These are phyloP conservation scores for Arthrobotrys pseudoclavata DNA, from an alignment of 2,329 filamentous ascomycete species.

Conservation along the genomic window DNA sequence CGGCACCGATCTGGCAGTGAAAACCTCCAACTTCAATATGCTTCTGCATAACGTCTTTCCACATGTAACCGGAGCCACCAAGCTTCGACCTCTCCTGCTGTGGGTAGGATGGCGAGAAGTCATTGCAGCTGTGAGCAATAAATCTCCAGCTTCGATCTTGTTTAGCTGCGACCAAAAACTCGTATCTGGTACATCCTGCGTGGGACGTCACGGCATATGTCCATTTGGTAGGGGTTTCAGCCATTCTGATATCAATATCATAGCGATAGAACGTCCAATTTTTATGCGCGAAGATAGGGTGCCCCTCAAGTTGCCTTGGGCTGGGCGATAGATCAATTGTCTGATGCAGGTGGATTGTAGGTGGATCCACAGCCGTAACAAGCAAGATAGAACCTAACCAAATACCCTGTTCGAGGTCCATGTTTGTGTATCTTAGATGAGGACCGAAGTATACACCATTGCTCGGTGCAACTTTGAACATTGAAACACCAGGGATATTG, in stretches of 20 bases:
- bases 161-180: conserved; percentile 92
- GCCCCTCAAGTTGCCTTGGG: conserved; percentile 84
- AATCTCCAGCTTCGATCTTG: conserved; percentile 95
- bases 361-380: conserved; percentile 88
- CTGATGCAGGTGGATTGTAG: conserved; percentile 94
- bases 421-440: conserved; percentile 94
- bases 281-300: conserved; percentile 88
- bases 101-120: conserved; percentile 89
- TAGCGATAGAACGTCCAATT: conserved; percentile 97
- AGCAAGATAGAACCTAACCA: conserved; percentile 96
- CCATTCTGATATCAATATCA: conserved; percentile 90
- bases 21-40: conserved; percentile 97
- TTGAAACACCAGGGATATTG: conserved; percentile 81
- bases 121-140: conserved; percentile 94
- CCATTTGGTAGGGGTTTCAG: conserved; percentile 86
- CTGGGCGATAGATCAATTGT: conserved; percentile 93
- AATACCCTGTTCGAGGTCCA: conserved; percentile 89
- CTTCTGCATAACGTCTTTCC: conserved; percentile 98
- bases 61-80: conserved; percentile 94
- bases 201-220: conserved; percentile 98
- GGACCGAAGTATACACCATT: conserved; percentile 99
- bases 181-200: conserved; percentile 95
- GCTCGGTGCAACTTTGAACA: conserved; percentile 92
- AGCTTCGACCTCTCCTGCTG: conserved; percentile 86
- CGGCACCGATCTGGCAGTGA: conserved; percentile 90